Base-by-base conservation (phyloP, 768 basidiomycete genomes). In the Xanthoconium stramineum region DNA sequence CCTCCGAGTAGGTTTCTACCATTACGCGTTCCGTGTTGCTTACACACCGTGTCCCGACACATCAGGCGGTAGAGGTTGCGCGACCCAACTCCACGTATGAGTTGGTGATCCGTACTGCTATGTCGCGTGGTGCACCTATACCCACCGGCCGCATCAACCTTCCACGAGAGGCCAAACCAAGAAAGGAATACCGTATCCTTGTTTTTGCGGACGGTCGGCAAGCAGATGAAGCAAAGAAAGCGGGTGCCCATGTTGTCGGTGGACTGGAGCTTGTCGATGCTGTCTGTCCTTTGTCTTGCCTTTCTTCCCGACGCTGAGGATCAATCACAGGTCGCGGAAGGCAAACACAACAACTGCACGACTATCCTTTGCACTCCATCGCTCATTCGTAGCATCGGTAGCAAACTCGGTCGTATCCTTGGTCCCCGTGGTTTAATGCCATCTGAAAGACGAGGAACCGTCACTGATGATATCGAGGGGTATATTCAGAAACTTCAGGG, bases 351-450 rank as follows among this genome's bases (percentile, higher is more conserved):
- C 58, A 94, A 89, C 6, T 69, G 67, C 37, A 93, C 91, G 14
- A 86, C 90, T 44, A 88, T 94, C 62, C 80, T 98, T 29, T 90
- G 88, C 51, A 91, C 91, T 0, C 84, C 91, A 4, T 80, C 83
- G 14, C 83, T 96, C 65, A 83, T 94, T 52, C 81, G 84, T 44
- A 73, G 84, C 33, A 91, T 98, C 58, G 86, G 88, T 13, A 84
- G 89, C 6, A 86, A 82, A 65, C 80, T 98, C 3, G 94, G 84
- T 70, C 75, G 91, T 75, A 74, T 88, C 72, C 76, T 90, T 73
- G 85, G 96, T 63, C 95, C 94, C 40, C 84, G 91, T 50, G 96
- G 96, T 53, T 75, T 98, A 44, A 97, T 99, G 95, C 97, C 97
- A 12, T 89, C 91, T 8, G 91, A 89, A 59, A 86, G 94, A 70